Evolutionary conservation across 2,329 filamentous ascomycete genomes (phyloP).

Genomic region (Cadophora sp.): DNA sequence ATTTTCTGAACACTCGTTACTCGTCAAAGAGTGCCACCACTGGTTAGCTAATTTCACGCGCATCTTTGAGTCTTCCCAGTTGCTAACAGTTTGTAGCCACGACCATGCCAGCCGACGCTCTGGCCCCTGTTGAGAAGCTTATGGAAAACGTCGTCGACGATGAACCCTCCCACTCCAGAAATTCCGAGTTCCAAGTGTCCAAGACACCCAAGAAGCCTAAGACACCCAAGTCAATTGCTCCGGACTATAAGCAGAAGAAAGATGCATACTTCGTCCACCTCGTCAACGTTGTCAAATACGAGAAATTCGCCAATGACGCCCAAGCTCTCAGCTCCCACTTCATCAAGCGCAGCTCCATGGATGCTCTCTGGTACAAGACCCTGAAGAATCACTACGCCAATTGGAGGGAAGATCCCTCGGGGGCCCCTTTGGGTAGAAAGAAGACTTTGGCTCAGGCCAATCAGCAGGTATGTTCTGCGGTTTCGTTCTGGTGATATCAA

Average conservation of each 20-base stretch:
- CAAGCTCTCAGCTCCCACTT: background rate
- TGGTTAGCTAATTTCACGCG: background rate
- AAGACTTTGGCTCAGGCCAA: background rate
- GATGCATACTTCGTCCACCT: background rate
- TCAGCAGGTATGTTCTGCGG: background rate
- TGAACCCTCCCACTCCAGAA: background rate
- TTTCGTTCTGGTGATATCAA: background rate
- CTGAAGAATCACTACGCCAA: background rate
- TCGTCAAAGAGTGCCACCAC: background rate
- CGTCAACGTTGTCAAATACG: background rate
- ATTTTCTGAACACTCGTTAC: background rate
- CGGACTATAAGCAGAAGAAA: background rate
- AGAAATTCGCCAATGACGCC: conserved; percentile 11
- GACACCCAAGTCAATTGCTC: background rate
- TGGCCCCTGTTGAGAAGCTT: background rate
- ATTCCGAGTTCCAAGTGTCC: too few relatives aligned
- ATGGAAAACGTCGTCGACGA: background rate
- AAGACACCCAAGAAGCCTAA: background rate
- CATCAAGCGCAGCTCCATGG: background rate
- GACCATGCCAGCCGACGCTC: background rate
- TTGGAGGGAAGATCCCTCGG: background rate
- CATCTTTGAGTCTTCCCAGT: background rate
- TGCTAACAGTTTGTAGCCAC: background rate
- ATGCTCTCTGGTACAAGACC: background rate
- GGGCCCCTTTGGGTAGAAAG: background rate